Evolutionary conservation across 2,329 filamentous ascomycete genomes (phyloP).

Genomic region (Neopestalotiopsis clavispora): DNA sequence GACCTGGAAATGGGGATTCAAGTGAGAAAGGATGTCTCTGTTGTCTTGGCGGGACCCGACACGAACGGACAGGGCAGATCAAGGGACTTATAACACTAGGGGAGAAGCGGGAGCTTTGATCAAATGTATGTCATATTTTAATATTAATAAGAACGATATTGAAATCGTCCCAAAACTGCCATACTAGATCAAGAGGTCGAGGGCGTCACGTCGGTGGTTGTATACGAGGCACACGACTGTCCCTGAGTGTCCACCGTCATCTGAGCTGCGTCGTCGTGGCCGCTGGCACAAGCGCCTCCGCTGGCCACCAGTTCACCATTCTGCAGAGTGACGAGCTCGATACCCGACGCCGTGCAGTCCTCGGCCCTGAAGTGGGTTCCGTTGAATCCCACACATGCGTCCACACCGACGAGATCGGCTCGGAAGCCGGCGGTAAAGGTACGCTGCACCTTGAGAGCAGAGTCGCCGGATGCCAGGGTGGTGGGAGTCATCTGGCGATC

Average conservation of each 20-base stretch:
- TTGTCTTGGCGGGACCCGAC: background rate
- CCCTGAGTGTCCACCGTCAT: conserved; percentile 35
- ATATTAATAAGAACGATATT: background rate
- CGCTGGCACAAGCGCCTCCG: conserved; percentile 39
- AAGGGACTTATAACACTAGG: background rate
- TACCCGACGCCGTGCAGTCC: conserved; percentile 35
- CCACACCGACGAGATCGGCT: conserved; percentile 40
- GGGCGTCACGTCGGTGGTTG: conserved; percentile 32
- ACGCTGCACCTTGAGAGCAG: conserved; percentile 43
- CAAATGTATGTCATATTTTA: background rate
- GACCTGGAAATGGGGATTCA: conserved; percentile 12
- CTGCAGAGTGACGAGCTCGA: conserved; percentile 33
- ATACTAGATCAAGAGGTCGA: conserved; percentile 15
- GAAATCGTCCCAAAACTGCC: background rate
- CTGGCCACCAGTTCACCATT: conserved; percentile 32
- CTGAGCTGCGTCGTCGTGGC: conserved; percentile 38
- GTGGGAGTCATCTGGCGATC: conserved; percentile 46
- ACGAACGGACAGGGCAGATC: background rate
- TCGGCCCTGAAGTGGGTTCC: conserved; percentile 41
- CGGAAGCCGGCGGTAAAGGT: conserved; percentile 43
- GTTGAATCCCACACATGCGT: conserved; percentile 46
- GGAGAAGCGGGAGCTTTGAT: background rate
- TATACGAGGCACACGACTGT: conserved; percentile 36
- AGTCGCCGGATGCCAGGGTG: conserved; percentile 32
- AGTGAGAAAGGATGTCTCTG: conserved; percentile 6